Evolutionary conservation across 768 basidiomycete species (phyloP), one percentile per base, ranked within the genome.

Genomic region (Pulveroboletus sp.): DNA sequence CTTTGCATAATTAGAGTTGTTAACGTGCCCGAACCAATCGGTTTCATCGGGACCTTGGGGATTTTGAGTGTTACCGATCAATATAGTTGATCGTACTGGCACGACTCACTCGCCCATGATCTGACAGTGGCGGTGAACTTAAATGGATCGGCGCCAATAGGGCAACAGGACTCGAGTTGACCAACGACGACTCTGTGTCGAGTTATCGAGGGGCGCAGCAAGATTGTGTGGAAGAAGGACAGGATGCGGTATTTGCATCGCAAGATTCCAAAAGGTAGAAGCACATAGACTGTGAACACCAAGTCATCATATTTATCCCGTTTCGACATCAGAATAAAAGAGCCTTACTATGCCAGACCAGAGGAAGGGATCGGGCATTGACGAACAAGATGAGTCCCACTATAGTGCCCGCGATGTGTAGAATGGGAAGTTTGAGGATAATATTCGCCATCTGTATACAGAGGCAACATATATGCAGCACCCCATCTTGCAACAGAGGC

Each of bases 1-100:
- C 45, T 50, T 58, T 1, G 56, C 57, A 19, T 58, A 57, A 17
- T 44, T 46, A 26, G 54, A 51, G 10, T 57, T 57, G 34, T 26
- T 58, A 1, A 58, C 48, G 24, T 58, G 57, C 20, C 51, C 57
- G 12, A 58, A 42, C 51, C 47, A 58, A n/a, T 58, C 57, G 0
- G 45, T 54, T 44, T 58, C 57, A 13, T 58, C 57, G 12, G 49
- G 56, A 48, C 56, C 57, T 58, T 47, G 17, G 26, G 2, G 34
- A 4, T 6, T 27, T 30, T 48, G 6, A 54, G 56, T 40, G n/a
- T 41, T 17, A 31, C 26, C 2, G 6, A 47, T 23, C 20, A 10
- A 14, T 26, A 5, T n/a, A 17, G 2, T 14, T 29, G 30, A 43
- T 45, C 29, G 27, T 12, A 29, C 12, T 6, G 12, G 11, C n/a